Evolutionary conservation across 2,329 filamentous ascomycete genomes (phyloP).

Genomic region (Aureobasidium sp.): DNA sequence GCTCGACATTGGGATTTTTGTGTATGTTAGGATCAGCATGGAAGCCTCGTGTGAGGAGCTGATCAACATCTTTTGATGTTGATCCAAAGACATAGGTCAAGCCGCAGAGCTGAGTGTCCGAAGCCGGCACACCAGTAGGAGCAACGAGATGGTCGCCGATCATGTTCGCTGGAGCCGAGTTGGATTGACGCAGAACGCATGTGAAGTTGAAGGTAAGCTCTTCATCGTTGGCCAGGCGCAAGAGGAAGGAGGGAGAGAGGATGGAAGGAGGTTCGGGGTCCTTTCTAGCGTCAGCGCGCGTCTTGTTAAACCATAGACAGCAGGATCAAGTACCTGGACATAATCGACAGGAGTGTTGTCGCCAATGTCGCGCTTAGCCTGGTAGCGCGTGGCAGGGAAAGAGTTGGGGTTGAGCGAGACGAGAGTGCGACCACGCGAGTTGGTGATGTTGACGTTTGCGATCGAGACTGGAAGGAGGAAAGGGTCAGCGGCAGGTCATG

Average conservation of each 20-base stretch:
- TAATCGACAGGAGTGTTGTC: slow-evolving; percentile 80
- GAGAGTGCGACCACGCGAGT: slow-evolving; percentile 67
- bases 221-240: slow-evolving; percentile 84
- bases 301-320: not conserved
- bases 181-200: slow-evolving; percentile 61
- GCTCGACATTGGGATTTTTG: slow-evolving; percentile 90
- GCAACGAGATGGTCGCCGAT: slow-evolving; percentile 45
- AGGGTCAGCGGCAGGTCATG: not conserved
- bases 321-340: slow-evolving; percentile 62
- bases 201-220: slow-evolving; percentile 91
- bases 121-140: slow-evolving; percentile 22
- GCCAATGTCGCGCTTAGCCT: slow-evolving; percentile 61
- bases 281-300: slow-evolving; percentile 39
- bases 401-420: slow-evolving; percentile 76
- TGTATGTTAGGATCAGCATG: slow-evolving; percentile 95
- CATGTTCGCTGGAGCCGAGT: slow-evolving; percentile 29
- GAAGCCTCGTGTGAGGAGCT: slow-evolving; percentile 88
- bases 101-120: slow-evolving; percentile 75
- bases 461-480: slow-evolving; percentile 62
- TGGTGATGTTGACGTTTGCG: slow-evolving; percentile 73
- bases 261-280: slow-evolving; percentile 59
- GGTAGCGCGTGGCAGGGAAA: slow-evolving; percentile 75
- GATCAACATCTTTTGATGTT: slow-evolving; percentile 80
- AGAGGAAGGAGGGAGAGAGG: slow-evolving; percentile 62
- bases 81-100: slow-evolving; percentile 90